Base-by-base conservation (phyloP, 2,329 filamentous ascomycete species). In the Calonectria henricotiae region DNA sequence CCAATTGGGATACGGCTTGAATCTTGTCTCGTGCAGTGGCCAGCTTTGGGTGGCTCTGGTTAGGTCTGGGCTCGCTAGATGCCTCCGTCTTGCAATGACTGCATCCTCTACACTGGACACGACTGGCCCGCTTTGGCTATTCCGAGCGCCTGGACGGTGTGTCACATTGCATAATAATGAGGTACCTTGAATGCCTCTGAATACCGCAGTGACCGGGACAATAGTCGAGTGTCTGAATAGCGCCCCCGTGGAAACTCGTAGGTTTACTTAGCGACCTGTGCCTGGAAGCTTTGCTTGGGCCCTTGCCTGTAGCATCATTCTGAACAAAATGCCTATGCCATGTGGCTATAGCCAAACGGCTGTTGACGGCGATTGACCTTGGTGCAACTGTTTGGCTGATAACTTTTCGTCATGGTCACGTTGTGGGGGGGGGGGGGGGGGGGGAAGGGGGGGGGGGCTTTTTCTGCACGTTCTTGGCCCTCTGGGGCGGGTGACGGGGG, bases 291-390 rank as follows among this genome's bases (percentile, higher is more conserved):
- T 61, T 37, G 39, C 39, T 44, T 61, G 55, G 39, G 39, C 55
- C 41, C 23, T 30, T 23, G 35, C 7, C 51, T 35, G 11, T 25
- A 23, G 37, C 37, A 58, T 27, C 32, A 41, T 49, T 54, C 43
- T 43, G 30, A 37, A 44, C 20, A 25, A 69, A 69, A 65, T 23
- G 46, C 17, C 54, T n/a, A 47, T 65, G 62, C 67, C 67, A 62
- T 47, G 62, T 62, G 62, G 62, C 62, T 46, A 30, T 69, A 30
- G 27, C 27, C 27, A 60, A 37, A 61, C 32, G 35, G 23, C 61
- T 51, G 62, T 65, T 69, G 67, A 30, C 37, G 61, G 37, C 23
- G 66, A 46, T 60, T 68, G 51, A 41, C n/a, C 46, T 41, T 49
- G 41, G 41, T 23, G 51, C 20, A 12, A 44, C 44, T 37, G 27